Percentiles rank a stretch among this genome's conserved stretches.
Conservation (phyloP, 2,329 filamentous ascomycete genomes). For the Escovopsis sp. region DNA sequence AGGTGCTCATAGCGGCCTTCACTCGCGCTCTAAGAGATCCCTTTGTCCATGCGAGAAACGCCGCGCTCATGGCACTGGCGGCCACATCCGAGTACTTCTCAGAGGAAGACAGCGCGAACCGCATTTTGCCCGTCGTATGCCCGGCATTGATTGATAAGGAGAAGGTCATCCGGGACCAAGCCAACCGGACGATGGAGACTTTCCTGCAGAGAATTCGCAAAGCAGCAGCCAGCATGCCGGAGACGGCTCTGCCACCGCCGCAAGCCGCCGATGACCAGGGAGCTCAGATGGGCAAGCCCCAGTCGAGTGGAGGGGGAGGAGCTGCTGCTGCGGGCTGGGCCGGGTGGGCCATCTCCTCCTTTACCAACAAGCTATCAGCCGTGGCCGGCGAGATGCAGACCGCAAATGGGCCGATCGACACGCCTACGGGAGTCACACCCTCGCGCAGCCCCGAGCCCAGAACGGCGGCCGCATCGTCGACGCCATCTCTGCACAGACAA, state of each 20-base stretch:
- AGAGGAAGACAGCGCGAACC: conserved; percentile 77
- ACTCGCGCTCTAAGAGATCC: conserved; percentile 79
- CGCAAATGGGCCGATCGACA: conserved; percentile 30
- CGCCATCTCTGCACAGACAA: conserved; percentile 46
- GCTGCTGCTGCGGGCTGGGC: conserved; percentile 46
- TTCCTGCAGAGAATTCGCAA: conserved; percentile 77
- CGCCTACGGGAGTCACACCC: conserved; percentile 15
- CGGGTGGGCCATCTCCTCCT: conserved; percentile 96
- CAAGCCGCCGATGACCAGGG: conserved; percentile 35
- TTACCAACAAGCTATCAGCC: conserved; percentile 81
- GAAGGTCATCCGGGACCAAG: conserved; percentile 84
- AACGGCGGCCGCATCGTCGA: conserved; percentile 31
- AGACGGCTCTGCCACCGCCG: conserved; percentile 59
- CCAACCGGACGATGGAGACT: conserved; percentile 73
- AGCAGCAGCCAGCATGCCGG: conserved; percentile 61
- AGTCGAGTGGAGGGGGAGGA: conserved; percentile 34
- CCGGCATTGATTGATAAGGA: conserved; percentile 86
- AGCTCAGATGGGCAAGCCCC: conserved; percentile 68
- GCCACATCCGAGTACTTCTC: conserved; percentile 77
- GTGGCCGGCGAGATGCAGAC: conserved; percentile 76
- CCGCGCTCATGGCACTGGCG: conserved; percentile 68
- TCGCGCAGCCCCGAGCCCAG: conserved; percentile 25
- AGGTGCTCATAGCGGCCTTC: conserved; percentile 88
- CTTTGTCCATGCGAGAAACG: conserved; percentile 87
- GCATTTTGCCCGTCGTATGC: conserved; percentile 72